Percentiles rank a stretch among this genome's conserved stretches.
Evolutionary conservation across 2,329 filamentous ascomycete genomes (phyloP).

Genomic region (Aspergillus brasiliensis): DNA sequence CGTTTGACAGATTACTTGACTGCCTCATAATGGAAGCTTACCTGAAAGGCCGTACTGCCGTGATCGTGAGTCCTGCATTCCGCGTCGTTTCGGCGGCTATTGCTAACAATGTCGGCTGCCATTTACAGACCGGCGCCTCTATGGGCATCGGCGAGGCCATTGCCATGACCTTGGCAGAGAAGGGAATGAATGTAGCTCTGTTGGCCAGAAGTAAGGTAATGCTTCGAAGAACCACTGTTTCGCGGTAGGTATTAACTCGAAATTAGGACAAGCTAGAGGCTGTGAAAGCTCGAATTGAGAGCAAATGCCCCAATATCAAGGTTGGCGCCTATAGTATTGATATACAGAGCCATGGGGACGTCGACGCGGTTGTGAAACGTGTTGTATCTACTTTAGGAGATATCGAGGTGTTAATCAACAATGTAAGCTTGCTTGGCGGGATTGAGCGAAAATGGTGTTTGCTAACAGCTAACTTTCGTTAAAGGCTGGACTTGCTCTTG

Average conservation of each 20-base stretch:
- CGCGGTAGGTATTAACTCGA: no score
- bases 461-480: neutral
- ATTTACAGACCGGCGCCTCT: slow-evolving; percentile 41
- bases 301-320: slow-evolving; percentile 7
- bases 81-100: neutral
- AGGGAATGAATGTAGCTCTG: slow-evolving; percentile 47
- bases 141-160: slow-evolving; percentile 54
- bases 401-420: slow-evolving; percentile 53
- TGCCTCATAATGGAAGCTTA: no score
- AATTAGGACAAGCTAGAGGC: slow-evolving; percentile 24
- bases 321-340: slow-evolving; percentile 20
- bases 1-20: no score
- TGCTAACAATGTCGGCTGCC: neutral
- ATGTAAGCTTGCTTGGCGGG: slow-evolving; percentile 25
- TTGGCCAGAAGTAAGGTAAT: slow-evolving; percentile 42
- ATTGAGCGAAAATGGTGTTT: neutral
- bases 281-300: slow-evolving; percentile 4
- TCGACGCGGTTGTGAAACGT: slow-evolving; percentile 31
- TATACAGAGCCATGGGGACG: slow-evolving; percentile 20
- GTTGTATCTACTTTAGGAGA: slow-evolving; percentile 36
- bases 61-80: no score
- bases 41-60: no score
- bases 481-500: slow-evolving; percentile 50
- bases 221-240: neutral
- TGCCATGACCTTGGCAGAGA: slow-evolving; percentile 40